Percentiles rank a stretch among this genome's conserved stretches.
These are phyloP conservation scores for Podospora fimiseda DNA, from an alignment of 495 filamentous ascomycete species.

Conservation along the genomic window DNA sequence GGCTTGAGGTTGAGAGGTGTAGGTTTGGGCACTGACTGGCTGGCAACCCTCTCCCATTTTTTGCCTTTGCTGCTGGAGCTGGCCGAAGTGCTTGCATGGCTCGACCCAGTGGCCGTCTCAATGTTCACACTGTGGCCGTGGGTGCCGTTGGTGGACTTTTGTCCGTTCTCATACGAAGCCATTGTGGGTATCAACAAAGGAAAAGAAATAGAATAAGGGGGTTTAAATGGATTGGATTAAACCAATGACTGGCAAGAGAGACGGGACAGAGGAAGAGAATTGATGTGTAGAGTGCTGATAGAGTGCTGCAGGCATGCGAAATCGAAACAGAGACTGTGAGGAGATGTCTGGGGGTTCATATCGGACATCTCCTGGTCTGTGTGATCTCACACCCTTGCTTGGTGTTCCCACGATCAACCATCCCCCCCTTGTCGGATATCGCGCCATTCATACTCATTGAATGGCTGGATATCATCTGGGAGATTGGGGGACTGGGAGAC, in stretches of 20 bases:
- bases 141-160: conserved; percentile 10
- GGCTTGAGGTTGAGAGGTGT: conserved; percentile 10
- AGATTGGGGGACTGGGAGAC: neutral
- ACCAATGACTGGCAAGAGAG: too few relatives aligned
- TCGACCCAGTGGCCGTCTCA: conserved; percentile 3
- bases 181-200: neutral
- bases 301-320: neutral
- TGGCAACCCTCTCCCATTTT: conserved; percentile 15
- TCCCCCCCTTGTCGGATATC: neutral
- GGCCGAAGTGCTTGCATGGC: conserved; percentile 4
- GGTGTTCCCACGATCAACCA: neutral
- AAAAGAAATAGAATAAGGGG: neutral
- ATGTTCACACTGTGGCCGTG: conserved; percentile 7
- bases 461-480: neutral
- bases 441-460: neutral
- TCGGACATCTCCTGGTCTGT: neutral
- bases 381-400: neutral
- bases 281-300: neutral
- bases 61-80: neutral
- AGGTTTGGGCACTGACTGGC: conserved; percentile 22
- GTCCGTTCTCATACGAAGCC: conserved; percentile 8
- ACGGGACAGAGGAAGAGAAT: too few relatives aligned
- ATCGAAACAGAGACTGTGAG: neutral
- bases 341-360: neutral
- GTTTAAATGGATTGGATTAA: neutral